Base-by-base conservation (phyloP, 192 early-diverging fungal species). In the Coemansia sp. region DNA sequence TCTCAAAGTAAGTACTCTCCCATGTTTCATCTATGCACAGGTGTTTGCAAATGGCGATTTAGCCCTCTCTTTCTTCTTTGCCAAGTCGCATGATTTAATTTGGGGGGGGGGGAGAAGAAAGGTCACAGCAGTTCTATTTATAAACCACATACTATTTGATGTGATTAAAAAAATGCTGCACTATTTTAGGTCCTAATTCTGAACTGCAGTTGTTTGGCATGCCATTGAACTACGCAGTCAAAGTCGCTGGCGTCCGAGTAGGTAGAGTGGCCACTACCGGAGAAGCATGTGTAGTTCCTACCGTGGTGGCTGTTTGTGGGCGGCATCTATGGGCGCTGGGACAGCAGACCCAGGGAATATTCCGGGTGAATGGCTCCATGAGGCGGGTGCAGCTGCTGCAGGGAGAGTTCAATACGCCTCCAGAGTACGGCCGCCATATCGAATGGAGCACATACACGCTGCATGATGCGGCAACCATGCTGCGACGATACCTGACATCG, bases 391-490 rank as follows among this genome's bases (percentile, higher is more conserved):
- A 86, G 53, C 65, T 80, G 61, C 69, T 91, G 36, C 84, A 91
- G 59, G 61, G 79, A 30, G 66, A 79, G 35, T 91, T 91, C 65
- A 86, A 89, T 69, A 70, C 71, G 6, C 69, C 80, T 20, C 81
- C 83, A 4, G 41, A 38, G 37, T 91, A 88, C 53, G 89, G 89
- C 2, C 78, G 83, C 11, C 64, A 78, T 46, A 50, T 82, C 13
- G 78, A 82, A 37, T 89, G 86, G 86, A 47, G 70, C 36, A 80
- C 80, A 18, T 91, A 84, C 66, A 86, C 86, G 2, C 80, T 89
- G 13, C 89, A 91, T 66, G 89, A 91, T 63, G 84, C 84, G n/a
- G 88, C 87, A 12, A 89, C 84, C 36, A 69, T 91, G 33, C 69
- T 89, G 50, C 82, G 87, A 5, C 74, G 87, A 35, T 91, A 86